Conservation (phyloP, 345 rosid genomes). For the Salix dunnii region DNA sequence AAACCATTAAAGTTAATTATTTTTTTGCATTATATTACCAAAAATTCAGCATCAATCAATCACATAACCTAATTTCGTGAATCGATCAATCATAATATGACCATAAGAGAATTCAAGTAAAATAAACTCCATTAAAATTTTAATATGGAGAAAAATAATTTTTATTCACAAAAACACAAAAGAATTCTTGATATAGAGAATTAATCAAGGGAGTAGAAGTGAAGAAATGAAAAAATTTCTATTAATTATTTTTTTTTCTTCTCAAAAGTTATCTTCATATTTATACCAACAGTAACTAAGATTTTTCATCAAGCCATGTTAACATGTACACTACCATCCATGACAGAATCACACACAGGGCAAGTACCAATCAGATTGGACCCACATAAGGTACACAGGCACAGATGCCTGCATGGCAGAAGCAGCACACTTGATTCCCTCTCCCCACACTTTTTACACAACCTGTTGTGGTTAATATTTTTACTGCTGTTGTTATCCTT, state of each 20-base stretch:
- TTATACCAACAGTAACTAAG: neutral
- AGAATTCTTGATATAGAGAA: too few species aligned
- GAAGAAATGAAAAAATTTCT: constrained; percentile 14
- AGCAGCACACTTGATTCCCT: constrained; percentile 66
- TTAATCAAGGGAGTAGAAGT: neutral
- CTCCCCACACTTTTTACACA: constrained; percentile 62
- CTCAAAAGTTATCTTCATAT: neutral
- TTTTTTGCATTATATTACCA: too few species aligned
- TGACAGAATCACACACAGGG: constrained; percentile 47
- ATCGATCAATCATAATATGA: too few species aligned
- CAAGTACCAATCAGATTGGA: constrained; percentile 42
- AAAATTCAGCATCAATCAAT: neutral
- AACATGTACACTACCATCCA: constrained; percentile 63
- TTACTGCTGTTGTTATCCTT: constrained; percentile 9
- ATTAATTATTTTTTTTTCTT: neutral
- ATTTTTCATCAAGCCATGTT: constrained; percentile 44
- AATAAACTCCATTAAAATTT: too few species aligned
- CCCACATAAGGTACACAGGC: constrained; percentile 71
- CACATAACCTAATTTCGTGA: neutral
- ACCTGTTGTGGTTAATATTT: neutral
- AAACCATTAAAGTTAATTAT: too few species aligned
- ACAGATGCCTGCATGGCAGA: constrained; percentile 82
- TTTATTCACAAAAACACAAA: too few species aligned
- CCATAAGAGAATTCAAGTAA: too few species aligned
- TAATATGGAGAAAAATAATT: too few species aligned